Evolutionary conservation across 2,329 filamentous ascomycete genomes (phyloP), one percentile per base, ranked within the genome.

Genomic region (Pseudopyricularia cyperi): DNA sequence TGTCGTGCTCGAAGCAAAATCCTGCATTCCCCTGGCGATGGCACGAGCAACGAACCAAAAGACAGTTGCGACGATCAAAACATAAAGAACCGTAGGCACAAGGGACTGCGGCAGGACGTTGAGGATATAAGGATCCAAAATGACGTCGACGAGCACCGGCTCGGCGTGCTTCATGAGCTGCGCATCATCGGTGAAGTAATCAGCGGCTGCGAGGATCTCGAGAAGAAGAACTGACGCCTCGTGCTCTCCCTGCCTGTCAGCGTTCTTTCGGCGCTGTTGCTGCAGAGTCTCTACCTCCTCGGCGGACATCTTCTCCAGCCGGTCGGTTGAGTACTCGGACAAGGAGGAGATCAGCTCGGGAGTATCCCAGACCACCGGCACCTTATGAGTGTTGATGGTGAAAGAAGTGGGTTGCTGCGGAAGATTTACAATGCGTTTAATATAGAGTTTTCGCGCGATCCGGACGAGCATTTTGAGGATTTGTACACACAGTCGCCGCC

Each of bases 321-420:
- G 74, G 4, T 71, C 66, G 54, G 75, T 68, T 34, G 82, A 78
- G 66, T 83, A 89, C 32, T 68, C 64, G 52, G 75, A 76, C 14
- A 94, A 69, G 1, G 86, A 84, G 22, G 77, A 71, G 55, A 85
- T 71, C 28, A 94, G 74, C 9, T 75, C 69, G 4, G 82, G 74
- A 0, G 75, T 77, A 44, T 77, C 71, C 59, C 85, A 80, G 50
- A 88, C 78, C 24, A 75, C 66, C 22, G 74, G 63, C 14, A 89
- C 62, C 33, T 82, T 70, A 63, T 82, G 80, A 1, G 82, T 80
- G 54, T 82, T 73, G 22, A 96, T 71, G 55, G 71, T 74, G 69
- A 96, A 95, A 24, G 76, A 70, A 1, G 90, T 95, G 46, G 91
- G 91, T 83, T 95, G 85, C 90, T 96, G 33, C 32, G 33, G 12